Evolutionary conservation across 768 basidiomycete genomes (phyloP).

Genomic region (Scleroderma citrinum): DNA sequence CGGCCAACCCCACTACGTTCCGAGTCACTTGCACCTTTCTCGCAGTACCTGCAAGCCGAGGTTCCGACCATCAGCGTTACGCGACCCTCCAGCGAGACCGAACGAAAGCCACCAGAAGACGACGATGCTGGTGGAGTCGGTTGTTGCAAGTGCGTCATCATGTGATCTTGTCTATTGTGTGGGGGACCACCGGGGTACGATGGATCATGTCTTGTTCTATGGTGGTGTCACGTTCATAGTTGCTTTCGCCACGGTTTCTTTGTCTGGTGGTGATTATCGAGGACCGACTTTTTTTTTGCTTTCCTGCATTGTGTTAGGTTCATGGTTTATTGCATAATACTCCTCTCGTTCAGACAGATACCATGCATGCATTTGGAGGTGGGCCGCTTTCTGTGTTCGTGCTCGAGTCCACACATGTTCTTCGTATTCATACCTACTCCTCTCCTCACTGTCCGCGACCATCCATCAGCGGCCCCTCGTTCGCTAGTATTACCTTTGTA

Average conservation of each 20-base stretch:
- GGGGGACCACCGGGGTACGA: not conserved
- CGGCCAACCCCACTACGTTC: constrained; percentile 21
- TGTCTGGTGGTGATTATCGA: not conserved
- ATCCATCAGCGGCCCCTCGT: constrained; percentile 6
- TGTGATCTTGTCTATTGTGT: constrained; percentile 45
- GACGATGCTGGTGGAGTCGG: constrained; percentile 50
- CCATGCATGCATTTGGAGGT: constrained; percentile 20
- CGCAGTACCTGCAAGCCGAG: constrained; percentile 40
- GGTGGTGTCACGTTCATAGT: constrained; percentile 3
- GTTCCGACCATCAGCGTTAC: constrained; percentile 31
- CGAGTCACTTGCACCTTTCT: constrained; percentile 57
- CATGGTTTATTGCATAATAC: not conserved
- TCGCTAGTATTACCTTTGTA: constrained; percentile 23
- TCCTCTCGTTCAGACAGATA: constrained; percentile 7
- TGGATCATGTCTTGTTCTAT: not conserved
- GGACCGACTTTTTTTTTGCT: not conserved
- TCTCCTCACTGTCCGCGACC: not conserved
- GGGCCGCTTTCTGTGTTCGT: constrained; percentile 9
- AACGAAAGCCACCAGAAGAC: constrained; percentile 24
- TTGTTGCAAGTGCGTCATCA: constrained; percentile 81
- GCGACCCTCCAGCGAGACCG: constrained; percentile 23
- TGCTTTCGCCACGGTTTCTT: constrained; percentile 8
- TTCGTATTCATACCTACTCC: constrained; percentile 4
- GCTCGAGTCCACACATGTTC: constrained; percentile 13
- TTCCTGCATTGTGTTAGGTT: not conserved